phyloP scores from a whole-genome alignment of 83 land plant species.

The Isoetes engelmannii region DNA sequence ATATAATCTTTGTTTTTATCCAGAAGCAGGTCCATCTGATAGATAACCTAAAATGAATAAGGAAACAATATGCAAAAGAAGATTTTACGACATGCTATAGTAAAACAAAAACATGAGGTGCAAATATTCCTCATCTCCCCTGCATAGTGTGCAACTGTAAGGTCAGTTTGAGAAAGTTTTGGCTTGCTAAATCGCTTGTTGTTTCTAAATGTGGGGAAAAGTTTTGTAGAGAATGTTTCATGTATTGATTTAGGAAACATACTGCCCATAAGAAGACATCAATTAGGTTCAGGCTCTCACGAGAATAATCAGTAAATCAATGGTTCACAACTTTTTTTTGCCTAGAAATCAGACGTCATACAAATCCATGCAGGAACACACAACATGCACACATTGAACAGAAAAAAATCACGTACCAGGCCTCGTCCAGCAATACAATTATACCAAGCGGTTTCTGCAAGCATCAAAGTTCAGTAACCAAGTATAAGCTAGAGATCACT shows the following conservation, averaged over 20 bases:
- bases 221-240: conserved; percentile 80
- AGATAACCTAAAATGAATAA: conserved; percentile 54
- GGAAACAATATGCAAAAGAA: neutral
- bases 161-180: conserved; percentile 84
- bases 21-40: conserved; percentile 75
- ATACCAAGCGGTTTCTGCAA: conserved; percentile 93
- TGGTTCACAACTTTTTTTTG: neutral
- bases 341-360: too few relatives aligned
- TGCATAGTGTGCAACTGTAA: conserved; percentile 79
- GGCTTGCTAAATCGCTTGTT: conserved; percentile 65
- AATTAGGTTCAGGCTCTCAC: too few relatives aligned
- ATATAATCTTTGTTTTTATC: conserved; percentile 92
- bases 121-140: conserved; percentile 58
- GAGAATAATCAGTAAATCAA: conserved; percentile 3
- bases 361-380: too few relatives aligned
- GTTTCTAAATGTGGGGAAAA: conserved; percentile 56
- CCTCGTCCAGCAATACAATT: conserved; percentile 90
- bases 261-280: conserved; percentile 35
- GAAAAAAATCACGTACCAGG: conserved; percentile 56
- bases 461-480: neutral
- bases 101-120: neutral
- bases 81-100: neutral
- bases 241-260: conserved; percentile 96
- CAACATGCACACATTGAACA: neutral
- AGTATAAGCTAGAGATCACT: too few relatives aligned